phyloP scores from a whole-genome alignment of 257 asterid species.

The Nyctanthes arbortristis region DNA sequence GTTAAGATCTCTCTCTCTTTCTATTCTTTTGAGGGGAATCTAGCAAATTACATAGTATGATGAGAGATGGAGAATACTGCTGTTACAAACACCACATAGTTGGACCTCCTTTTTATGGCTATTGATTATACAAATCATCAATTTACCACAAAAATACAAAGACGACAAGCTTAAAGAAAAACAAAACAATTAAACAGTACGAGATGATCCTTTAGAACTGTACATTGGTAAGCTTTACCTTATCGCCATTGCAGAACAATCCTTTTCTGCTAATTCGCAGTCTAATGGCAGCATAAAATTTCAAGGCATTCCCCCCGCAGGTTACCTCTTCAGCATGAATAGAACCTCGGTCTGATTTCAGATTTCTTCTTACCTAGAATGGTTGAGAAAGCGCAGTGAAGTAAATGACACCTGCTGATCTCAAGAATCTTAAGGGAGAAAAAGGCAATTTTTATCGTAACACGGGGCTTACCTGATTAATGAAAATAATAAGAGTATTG shows the following conservation, averaged over 20 bases:
- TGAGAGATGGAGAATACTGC: not conserved
- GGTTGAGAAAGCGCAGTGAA: constrained; percentile 16
- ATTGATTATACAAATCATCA: not conserved
- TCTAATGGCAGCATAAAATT: constrained; percentile 91
- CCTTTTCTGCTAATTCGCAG: constrained; percentile 72
- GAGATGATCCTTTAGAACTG: not conserved
- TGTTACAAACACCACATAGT: not conserved
- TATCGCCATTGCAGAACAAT: constrained; percentile 59
- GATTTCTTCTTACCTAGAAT: constrained; percentile 60
- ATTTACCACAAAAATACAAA: not conserved
- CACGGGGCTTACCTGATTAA: constrained; percentile 72
- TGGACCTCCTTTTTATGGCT: not conserved
- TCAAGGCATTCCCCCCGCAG: constrained; percentile 95
- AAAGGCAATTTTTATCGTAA: constrained; percentile 9
- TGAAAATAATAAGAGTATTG: constrained; percentile 75
- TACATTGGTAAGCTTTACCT: constrained; percentile 40
- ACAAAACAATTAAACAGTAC: not conserved
- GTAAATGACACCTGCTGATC: not conserved
- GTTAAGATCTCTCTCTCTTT: not conserved
- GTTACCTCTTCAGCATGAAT: constrained; percentile 76
- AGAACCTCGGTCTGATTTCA: constrained; percentile 47
- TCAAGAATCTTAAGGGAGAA: constrained; percentile 4
- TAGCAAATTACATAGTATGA: not conserved
- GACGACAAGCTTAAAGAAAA: not conserved
- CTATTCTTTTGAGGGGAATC: not conserved